Evolutionary conservation across 1,284 basidiomycete species (phyloP), one percentile per base, ranked within the genome.

Genomic region (Ustilago esculenta): DNA sequence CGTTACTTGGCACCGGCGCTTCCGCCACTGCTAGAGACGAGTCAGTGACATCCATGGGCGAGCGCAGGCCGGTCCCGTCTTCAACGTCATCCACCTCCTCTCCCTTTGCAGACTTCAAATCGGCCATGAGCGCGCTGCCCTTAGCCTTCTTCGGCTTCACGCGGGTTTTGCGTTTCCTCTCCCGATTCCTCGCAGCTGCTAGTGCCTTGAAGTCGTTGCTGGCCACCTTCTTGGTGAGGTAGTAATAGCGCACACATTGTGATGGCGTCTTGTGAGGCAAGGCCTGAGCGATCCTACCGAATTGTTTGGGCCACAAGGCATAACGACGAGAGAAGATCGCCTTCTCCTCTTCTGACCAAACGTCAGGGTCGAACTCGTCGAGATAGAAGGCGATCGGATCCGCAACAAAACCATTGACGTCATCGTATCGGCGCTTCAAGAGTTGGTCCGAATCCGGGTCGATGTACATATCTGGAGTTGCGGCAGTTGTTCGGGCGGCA

Each of bases 201-300:
- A 81, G 58, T 21, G 71, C 73, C 54, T 81, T 81, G 67, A 78
- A 81, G 41, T 77, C 73, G 65, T 75, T 72, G n/a, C 73, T 77
- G 15, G 69, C 65, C 54, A 45, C 44, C 54, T 95, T 92, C 86
- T 98, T 98, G 84, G 94, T 92, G 58, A 95, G 85, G 83, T 98
- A 98, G 83, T 98, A 98, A 83, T 89, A 96, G 44, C 90, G 87
- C 36, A 98, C 92, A 81, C 94, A 97, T 86, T 97, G 91, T 0
- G 88, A 84, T 0, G 91, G 85, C 4, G 91, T 90, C 86, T 97
- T 98, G 85, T 93, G 86, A 1, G 90, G 88, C 17, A 98, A 83
- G 51, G 85, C 87, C 30, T 89, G 87, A 1, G 94, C 89, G 60
- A 98, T 94, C 68, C 83, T 84, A 39, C 92, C 92, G 79, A 98